These are phyloP conservation scores for Teunomyces panamensis DNA, from an alignment of 805 yeast species.

Conservation along the genomic window DNA sequence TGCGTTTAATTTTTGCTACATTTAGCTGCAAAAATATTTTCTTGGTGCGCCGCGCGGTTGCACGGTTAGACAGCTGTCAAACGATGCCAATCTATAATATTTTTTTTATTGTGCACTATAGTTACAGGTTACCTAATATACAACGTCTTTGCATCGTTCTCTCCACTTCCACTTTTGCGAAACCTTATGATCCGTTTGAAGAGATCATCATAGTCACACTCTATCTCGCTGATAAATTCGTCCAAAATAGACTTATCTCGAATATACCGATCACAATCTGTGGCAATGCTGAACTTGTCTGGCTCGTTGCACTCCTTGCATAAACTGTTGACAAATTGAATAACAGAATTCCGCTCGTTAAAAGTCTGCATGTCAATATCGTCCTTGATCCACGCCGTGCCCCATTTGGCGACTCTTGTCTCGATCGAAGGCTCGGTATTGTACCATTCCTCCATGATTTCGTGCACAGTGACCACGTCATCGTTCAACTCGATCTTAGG, in stretches of 20 bases:
- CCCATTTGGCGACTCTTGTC: conserved; percentile 10
- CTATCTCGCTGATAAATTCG: conserved; percentile 14
- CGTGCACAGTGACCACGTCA: conserved; percentile 11
- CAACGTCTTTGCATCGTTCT: background rate
- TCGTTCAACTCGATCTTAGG: conserved; percentile 12
- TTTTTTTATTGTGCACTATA: background rate
- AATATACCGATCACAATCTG: conserved; percentile 12
- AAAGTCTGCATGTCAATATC: conserved; percentile 13
- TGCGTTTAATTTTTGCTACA: background rate
- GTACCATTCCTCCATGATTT: conserved; percentile 14
- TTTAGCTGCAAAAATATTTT: background rate
- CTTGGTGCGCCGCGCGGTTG: background rate
- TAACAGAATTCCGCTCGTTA: conserved; percentile 9
- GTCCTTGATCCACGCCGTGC: conserved; percentile 13
- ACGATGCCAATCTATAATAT: background rate
- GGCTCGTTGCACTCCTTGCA: conserved; percentile 8
- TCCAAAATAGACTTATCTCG: conserved; percentile 13
- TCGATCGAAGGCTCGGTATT: conserved; percentile 9
- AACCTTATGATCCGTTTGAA: conserved; percentile 9
- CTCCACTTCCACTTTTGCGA: conserved; percentile 6
- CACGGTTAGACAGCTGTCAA: background rate
- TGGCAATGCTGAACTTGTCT: conserved; percentile 8
- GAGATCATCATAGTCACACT: conserved; percentile 12
- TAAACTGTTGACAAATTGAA: conserved; percentile 10
- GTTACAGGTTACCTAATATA: conserved; percentile 3